A percentile compares a stretch with the other conserved stretches of the same genome.
These are phyloP conservation scores for Penstemon eatonii DNA, from an alignment of 257 asterid genomes.

Conservation along the genomic window DNA sequence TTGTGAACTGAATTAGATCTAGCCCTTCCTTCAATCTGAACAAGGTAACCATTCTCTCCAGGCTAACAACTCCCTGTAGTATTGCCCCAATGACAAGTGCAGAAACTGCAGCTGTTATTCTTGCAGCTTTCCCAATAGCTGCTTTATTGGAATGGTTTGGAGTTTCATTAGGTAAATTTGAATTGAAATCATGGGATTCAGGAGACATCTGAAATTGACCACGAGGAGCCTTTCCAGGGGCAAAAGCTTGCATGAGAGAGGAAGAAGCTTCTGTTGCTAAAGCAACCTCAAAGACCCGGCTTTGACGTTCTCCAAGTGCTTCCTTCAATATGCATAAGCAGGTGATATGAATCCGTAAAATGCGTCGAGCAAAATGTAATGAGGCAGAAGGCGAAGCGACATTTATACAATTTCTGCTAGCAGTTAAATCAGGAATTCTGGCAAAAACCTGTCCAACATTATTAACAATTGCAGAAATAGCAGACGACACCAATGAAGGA, in stretches of 20 bases:
- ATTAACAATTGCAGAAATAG: constrained; percentile 81
- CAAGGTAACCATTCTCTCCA: constrained; percentile 87
- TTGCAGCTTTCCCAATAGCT: constrained; percentile 56
- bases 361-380: constrained; percentile 61
- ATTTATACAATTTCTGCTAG: constrained; percentile 53
- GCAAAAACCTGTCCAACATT: constrained; percentile 72
- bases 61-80: constrained; percentile 87
- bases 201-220: constrained; percentile 73
- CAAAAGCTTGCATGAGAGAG: constrained; percentile 63
- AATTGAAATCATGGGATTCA: constrained; percentile 61
- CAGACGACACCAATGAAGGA: constrained; percentile 90
- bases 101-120: constrained; percentile 70
- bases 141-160: constrained; percentile 50
- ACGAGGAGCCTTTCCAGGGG: constrained; percentile 79
- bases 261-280: constrained; percentile 89
- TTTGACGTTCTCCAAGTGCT: constrained; percentile 98
- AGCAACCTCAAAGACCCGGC: constrained; percentile 97
- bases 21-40: constrained; percentile 89
- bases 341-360: constrained; percentile 73
- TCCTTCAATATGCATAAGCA: constrained; percentile 89
- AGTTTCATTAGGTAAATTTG: constrained; percentile 54
- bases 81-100: constrained; percentile 86
- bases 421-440: constrained; percentile 70
- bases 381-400: constrained; percentile 53
- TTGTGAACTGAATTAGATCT: constrained; percentile 73